Evolutionary conservation across 179 eudicot genomes (phyloP), one percentile per base, ranked within the genome.

Genomic region (Patellifolia procumbens): DNA sequence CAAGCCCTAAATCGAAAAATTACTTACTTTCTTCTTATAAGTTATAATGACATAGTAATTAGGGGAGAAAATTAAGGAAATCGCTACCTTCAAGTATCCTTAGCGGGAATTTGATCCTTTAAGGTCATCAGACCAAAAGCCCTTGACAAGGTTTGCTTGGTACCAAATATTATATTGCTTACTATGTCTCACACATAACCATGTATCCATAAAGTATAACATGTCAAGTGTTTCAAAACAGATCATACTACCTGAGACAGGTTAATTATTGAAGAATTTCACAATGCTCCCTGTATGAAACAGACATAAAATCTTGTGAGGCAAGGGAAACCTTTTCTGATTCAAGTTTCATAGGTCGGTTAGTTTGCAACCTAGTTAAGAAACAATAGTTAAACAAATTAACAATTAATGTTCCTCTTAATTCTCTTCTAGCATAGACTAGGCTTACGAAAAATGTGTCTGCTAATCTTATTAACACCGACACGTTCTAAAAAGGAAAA

Each of bases 271-370:
- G 12, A 28, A 58, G 17, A 58, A 58, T 24, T 58, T 58, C 34
- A 26, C 34, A 28, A 58, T 58, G 34, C 26, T 58, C 16, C 63
- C 19, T 58, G 4, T 11, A 34, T 26, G 26, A 58, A 58, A 58
- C 63, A 28, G 63, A 24, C 62, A 26, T 34, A 58, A 26, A 58
- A 28, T 58, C 32, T 58, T 39, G 43, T 39, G 43, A 39, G 43
- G 43, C 43, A 39, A 39, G n/a, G n/a, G n/a, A n/a, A 15, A 5
- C 16, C 28, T 58, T 58, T 11, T 58, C 63, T 26, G 7, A 58
- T 58, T 58, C 63, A 58, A 58, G 63, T 58, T 2, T 58, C 1
- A 16, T 58, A 58, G 63, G 63, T 58, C 63, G 63, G 63, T 58
- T 58, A 31, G 32, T 58, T 58, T 58, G 63, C 63, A 58, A 58